Evolutionary conservation across 352 stramenopile genomes (phyloP), one percentile per base, ranked within the genome.

Genomic region (Globisporangium cederbergense): DNA sequence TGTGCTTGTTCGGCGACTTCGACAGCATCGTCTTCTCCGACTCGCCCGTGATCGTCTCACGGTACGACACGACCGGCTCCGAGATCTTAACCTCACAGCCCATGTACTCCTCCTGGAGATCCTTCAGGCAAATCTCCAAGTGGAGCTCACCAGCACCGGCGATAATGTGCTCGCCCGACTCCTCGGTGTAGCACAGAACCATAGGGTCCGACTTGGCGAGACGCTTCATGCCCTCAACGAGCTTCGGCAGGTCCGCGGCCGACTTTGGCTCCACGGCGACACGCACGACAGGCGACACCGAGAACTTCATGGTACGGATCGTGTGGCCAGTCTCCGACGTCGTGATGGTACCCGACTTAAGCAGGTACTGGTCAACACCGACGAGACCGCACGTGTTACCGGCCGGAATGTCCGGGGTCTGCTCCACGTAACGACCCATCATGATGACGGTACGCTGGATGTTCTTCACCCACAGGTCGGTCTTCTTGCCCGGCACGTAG

Each of bases 231-330:
- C 98, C 98, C 77, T 99, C 97, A 11, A 99, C 97, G 66, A 99
- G 94, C 95, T 99, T 99, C 59, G 98, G 97, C 67, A 99, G 88
- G 88, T 99, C 97, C 46, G 94, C 85, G 55, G 97, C 96, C 67
- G 98, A 99, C 93, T 99, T 99, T 49, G 97, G 96, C 79, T 99
- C 97, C 40, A 99, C 98, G 64, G 98, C 98, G 60, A 99, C 98
- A 87, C 97, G 97, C 74, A 99, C 97, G 74, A 99, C 98, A 46
- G 97, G 97, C 57, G 97, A 99, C 59, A 99, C 97, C 61, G 94
- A 98, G 85, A 99, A 99, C 88, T 99, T 99, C 97, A 99, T 99
- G 61, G 97, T 99, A 84, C 98, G 98, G 83, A 99, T 99, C 49
- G 83, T 97, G 92, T 98, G 92, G 57, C 96, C 97, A 74, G 96